Base-by-base conservation (phyloP, 2,329 filamentous ascomycete species). In the Orbilia javanica region DNA sequence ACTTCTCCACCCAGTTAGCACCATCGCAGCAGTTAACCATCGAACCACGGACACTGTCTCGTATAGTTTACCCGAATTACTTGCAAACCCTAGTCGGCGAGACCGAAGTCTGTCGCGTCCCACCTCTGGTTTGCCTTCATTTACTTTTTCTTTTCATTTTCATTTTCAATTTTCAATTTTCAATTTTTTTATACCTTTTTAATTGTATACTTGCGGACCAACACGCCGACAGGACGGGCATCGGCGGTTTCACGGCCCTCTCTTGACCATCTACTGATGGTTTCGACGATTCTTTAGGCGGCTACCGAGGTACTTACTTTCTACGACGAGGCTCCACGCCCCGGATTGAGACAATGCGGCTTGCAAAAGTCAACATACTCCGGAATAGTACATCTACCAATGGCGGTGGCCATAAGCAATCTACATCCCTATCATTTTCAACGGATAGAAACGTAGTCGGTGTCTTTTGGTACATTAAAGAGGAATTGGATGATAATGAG, bases 401-500 rank as follows among this genome's bases (percentile, higher is more conserved):
- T 13, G 3, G n/a, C 11, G 36, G 34, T 4, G 53, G 57, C 7
- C 42, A 44, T 4, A 71, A 36, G 5, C 46, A 69, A 3, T 44
- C 39, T 5, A 65, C 66, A 25, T 39, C 39, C 11, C 22, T 34
- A 18, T 25, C 20, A n/a, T 60, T 63, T 50, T 68, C 68, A 13
- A 55, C 36, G 10, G 73, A 79, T 29, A 68, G 53, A 25, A 79
- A 69, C 4, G 42, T 70, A 11, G 55, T 79, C 13, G 75, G 75
- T 20, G 60, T 70, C 8, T 79, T 79, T 42, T 79, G 75, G 75
- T 79, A 72, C 44, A 69, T 79, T 18, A 63, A 64, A 11, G 75
- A 73, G 20, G 75, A 79, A 15, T 44, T 79, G 25, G 68, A 67
- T 57, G 69, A 72, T 18, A 44, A 55, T n/a, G 39, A 73, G 55